phyloP scores from a whole-genome alignment of 129 eudicot genomes.

The Daucus carota region DH1_v3.0 NC_030385.2:21065001-21065500 shows the following conservation, averaged over 20 bases:
- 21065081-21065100: no score
- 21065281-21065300: conserved; percentile 36
- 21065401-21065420: conserved; percentile 22
- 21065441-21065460: conserved; percentile 37
- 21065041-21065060: no score
- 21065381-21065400: conserved; percentile 28
- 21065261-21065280: conserved; percentile 31
- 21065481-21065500: conserved; percentile 29
- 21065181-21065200: conserved; percentile 24
- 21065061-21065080: no score
- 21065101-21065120: no score
- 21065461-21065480: conserved; percentile 29
- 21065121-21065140: no score
- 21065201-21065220: conserved; percentile 32
- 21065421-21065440: conserved; percentile 26
- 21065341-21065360: conserved; percentile 40
- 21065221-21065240: conserved; percentile 34
- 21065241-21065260: conserved; percentile 23
- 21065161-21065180: conserved; percentile 31
- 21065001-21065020: no score
- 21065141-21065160: conserved; percentile 15
- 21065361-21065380: conserved; percentile 28
- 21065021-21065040: no score
- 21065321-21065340: conserved; percentile 28
- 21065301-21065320: conserved; percentile 32